Evolutionary conservation across 192 early-diverging fungal genomes (phyloP).

Genomic region (Phlyctochytrium planicorne): DNA sequence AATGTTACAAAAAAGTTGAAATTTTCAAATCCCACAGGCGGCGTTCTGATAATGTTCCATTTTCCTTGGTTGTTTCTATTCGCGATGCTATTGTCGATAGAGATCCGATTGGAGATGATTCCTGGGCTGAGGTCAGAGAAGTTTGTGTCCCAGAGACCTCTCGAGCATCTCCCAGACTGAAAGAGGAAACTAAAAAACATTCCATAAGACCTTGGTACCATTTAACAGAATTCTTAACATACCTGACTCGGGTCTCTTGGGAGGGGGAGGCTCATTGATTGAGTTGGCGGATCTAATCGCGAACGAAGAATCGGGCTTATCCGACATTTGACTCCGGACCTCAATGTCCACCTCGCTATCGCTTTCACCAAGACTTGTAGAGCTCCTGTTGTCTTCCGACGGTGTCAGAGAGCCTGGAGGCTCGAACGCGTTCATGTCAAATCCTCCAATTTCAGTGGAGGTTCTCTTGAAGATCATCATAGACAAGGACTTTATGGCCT

Average conservation of each 20-base stretch:
- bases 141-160: too few relatives aligned
- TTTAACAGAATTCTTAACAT: too few relatives aligned
- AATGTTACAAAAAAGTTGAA: not conserved
- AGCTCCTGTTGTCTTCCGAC: constrained; percentile 10
- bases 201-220: too few relatives aligned
- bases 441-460: not conserved
- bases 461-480: constrained; percentile 36
- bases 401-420: constrained; percentile 6
- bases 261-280: too few relatives aligned
- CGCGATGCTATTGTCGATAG: not conserved
- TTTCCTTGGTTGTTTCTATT: not conserved
- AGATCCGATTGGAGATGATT: not conserved
- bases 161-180: too few relatives aligned
- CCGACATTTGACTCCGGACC: too few relatives aligned
- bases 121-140: not conserved
- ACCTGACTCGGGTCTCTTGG: too few relatives aligned
- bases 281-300: too few relatives aligned
- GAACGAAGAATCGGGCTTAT: too few relatives aligned
- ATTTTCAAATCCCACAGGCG: not conserved
- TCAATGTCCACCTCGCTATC: not conserved
- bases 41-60: not conserved
- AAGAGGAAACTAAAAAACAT: too few relatives aligned
- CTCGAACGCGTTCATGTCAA: constrained; percentile 8
- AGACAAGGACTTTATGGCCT: constrained; percentile 32
- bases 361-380: constrained; percentile 1